A percentile compares a stretch with the other conserved stretches of the same genome.
Conservation (phyloP, 2,329 filamentous ascomycete species). For the Aspergillus caelatus region DNA sequence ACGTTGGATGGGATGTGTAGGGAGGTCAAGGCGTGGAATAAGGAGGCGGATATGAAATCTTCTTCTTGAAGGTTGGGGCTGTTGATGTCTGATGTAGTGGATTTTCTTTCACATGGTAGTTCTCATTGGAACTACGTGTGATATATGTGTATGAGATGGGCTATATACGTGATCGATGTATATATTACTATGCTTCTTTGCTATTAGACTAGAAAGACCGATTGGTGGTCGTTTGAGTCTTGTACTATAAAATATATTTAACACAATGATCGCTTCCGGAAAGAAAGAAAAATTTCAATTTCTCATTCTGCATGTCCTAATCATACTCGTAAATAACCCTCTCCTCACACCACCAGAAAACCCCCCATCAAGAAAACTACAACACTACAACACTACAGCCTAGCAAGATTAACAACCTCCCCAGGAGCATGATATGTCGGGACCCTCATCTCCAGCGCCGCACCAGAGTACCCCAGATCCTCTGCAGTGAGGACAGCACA, state of each 20-base stretch:
- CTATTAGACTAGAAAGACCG: not conserved
- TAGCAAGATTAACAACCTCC: constrained; percentile 35
- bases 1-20: constrained; percentile 39
- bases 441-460: constrained; percentile 76
- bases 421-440: constrained; percentile 62
- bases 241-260: not conserved
- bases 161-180: not conserved
- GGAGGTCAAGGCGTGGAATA: constrained; percentile 38
- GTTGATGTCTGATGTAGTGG: no score
- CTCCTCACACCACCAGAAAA: no score
- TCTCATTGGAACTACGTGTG: no score
- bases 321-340: not conserved
- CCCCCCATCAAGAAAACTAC: not conserved
- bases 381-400: constrained; percentile 21
- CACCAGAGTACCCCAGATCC: constrained; percentile 73
- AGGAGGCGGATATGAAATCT: constrained; percentile 15
- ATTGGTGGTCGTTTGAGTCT: not conserved
- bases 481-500: constrained; percentile 70
- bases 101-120: no score
- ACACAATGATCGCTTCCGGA: not conserved
- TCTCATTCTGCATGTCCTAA: not conserved
- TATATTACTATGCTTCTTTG: not conserved
- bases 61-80: not conserved
- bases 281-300: not conserved
- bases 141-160: no score